Base-by-base conservation (phyloP, 2,329 filamentous ascomycete genomes). In the Colletotrichum somersetense region DNA sequence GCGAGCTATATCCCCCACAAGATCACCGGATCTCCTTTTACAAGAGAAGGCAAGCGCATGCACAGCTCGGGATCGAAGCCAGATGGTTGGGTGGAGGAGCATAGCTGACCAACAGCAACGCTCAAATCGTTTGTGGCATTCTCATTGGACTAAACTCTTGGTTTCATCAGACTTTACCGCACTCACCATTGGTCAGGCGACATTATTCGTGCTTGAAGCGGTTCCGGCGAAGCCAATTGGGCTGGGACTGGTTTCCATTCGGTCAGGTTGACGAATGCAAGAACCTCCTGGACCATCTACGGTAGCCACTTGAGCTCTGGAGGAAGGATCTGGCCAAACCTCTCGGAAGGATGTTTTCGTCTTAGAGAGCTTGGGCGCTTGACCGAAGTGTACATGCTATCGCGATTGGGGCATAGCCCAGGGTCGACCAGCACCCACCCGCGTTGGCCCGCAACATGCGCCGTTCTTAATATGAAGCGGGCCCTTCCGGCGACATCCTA, bases 241-340 rank as follows among this genome's bases (percentile, higher is more conserved):
- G 74, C 52, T 77, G 82, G 79, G 83, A 78, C 79, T 81, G 76
- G 73, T 78, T 82, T 85, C 83, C 83, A 82, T 83, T 84, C 85
- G 84, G 84, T 78, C 80, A 80, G 80, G 71, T 79, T 72, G 74
- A 71, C 65, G 59, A 46, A 35, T 59, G 64, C 40, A 66, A 68
- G 42, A 26, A 57, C 68, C 77, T 76, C 77, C 78, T 74, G 62
- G 70, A 20, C 70, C 38, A 40, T 53, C 42, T 8, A 20, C 35
- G 5, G 20, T 30, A 23, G 26, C 35, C 23, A 26, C 38, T 46
- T 23, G n/a, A 23, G 55, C 55, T 40, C 10, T 66, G 40, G 26
- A 59, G 40, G 65, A 40, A 56, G 38, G 66, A 61, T 40, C 46
- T 59, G 42, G 61, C 30, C 57, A 64, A 64, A 30, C 58, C 66